Evolutionary conservation across 768 basidiomycete species (phyloP), one percentile per base, ranked within the genome.

Genomic region (Tricholoma sp.): DNA sequence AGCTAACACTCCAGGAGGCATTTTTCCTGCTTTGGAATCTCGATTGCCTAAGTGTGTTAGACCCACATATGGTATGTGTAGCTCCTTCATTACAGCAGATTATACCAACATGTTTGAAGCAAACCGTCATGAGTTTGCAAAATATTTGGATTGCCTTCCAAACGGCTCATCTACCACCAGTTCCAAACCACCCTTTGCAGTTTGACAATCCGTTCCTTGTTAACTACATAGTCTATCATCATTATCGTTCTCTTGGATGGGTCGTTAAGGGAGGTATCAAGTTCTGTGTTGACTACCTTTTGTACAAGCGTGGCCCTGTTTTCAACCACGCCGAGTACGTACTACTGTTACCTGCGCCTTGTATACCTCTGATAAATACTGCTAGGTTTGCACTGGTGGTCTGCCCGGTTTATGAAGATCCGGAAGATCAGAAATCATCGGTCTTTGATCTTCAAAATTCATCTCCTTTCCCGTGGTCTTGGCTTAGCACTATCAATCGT

Each of bases 211-310:
- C 94, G 0, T 95, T 98, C 74, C 73, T 99, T 22, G 77, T 98
- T 39, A 82, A 91, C 65, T 99, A 98, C 64, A 84, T 87, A 50
- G 84, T 84, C 3, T 97, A 95, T 66, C 96, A 98, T 69, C 94
- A 98, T 71, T 98, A 90, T 67, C 84, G 96, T 14, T 94, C 94
- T 4, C 79, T 98, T 7, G 97, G 97, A 22, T 99, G 96, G 97
- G 91, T 98, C 18, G 86, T 97, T 61, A 93, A 94, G 71, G 84
- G 86, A 27, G 97, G 97, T 0, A 86, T 97, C 77, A 99, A 99
- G 71, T 99, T 99, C 72, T 98, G 95, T 64, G 89, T 89, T 37
- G 97, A 99, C 66, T 94, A 89, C 73, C 81, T 99, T 9, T 73
- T 98, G 24, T 99, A 99, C 71, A 94, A 92, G 64, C 83, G 91